Evolutionary conservation across 441 rosid species (phyloP), one percentile per base, ranked within the genome.

Genomic region (Omphalea diandra): DNA sequence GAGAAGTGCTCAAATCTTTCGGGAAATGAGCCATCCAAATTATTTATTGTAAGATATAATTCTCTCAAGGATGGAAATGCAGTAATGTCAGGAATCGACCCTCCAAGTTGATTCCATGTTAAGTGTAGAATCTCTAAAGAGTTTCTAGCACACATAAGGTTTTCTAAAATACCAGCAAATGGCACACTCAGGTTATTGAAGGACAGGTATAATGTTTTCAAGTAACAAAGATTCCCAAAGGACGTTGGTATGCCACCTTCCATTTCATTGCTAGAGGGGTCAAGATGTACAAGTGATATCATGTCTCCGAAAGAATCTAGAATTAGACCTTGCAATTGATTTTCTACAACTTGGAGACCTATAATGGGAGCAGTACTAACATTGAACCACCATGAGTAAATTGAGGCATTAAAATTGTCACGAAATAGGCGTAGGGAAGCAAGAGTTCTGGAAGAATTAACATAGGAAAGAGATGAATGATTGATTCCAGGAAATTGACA

Each of bases 401-500:
- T 47, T 7, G 56, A 47, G 41, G 41, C 10, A 60, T 60, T 60
- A 43, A 64, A 64, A n/a, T 2, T 31, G 35, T 11, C 47, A 29
- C 6, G 40, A 52, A 4, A 15, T 6, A 32, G 71, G 0, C 29
- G 60, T 26, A 44, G 38, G 17, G 7, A 12, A 17, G 20, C 22
- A 57, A 73, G 76, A 38, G 66, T 17, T 36, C 58, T 65, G 22
- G 76, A 73, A 49, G 66, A 27, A 41, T 26, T 67, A 20, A 58
- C 20, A 44, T 44, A 14, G 22, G 59, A 56, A 44, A 44, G 49
- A 22, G 70, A 33, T 65, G 65, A 65, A 55, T 47, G 47, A 56
- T 72, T 36, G 5, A 33, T 9, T 64, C 9, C 27, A 18, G 38
- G 40, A 11, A 72, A 72, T 10, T 72, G 50, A 26, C 65, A 65